Evolutionary conservation across 345 rosid genomes (phyloP).

Genomic region (Citropsis articulata): DNA sequence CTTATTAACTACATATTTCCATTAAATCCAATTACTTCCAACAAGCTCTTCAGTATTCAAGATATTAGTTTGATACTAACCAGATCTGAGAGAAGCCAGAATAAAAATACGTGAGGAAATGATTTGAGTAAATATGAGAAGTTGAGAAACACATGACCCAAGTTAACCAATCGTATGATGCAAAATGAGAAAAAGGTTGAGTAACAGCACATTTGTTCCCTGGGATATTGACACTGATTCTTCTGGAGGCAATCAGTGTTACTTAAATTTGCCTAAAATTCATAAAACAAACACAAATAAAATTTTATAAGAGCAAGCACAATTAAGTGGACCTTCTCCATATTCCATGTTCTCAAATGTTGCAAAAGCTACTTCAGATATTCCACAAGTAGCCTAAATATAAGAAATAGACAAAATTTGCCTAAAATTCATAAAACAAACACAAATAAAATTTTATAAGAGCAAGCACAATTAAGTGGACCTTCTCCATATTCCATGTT

Average conservation of each 20-base stretch:
- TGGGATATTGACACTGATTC: neutral
- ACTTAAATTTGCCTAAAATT: neutral
- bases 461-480: slow-evolving; percentile 25
- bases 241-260: neutral
- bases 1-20: neutral
- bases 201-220: neutral
- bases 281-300: neutral
- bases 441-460: slow-evolving; percentile 5
- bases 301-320: slow-evolving; percentile 12
- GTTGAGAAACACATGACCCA: neutral
- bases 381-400: slow-evolving; percentile 83
- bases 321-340: slow-evolving; percentile 71
- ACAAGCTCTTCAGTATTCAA: neutral
- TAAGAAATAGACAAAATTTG: neutral
- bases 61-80: neutral
- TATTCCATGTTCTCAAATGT: slow-evolving; percentile 99
- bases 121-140: neutral
- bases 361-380: slow-evolving; percentile 86
- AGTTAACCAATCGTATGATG: neutral
- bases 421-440: neutral
- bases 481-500: slow-evolving; percentile 99
- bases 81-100: neutral
- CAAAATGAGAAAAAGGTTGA: neutral
- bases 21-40: neutral
- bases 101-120: neutral